Base-by-base conservation (phyloP, 2,329 filamentous ascomycete species). In the Alternaria ethzedia region DNA sequence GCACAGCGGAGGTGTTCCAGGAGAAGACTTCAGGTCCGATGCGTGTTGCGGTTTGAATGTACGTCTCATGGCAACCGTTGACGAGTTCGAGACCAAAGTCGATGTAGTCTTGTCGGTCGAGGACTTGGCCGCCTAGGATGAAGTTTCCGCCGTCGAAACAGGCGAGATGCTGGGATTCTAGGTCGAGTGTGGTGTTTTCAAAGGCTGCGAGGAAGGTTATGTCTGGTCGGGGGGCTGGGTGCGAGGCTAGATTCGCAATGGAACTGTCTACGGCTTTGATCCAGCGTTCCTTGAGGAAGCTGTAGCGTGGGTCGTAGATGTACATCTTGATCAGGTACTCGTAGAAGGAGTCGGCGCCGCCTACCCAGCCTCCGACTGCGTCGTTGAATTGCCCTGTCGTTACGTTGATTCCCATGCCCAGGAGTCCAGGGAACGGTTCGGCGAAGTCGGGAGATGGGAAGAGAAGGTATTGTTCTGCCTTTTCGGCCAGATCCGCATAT, bases 311-410 rank as follows among this genome's bases (percentile, higher is more conserved):
- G 74, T 95, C 90, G 77, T 96, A 96, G 58, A 95, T 80, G 72
- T 90, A 96, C 91, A 96, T 95, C 83, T 97, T 97, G 79, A 97
- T 90, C 30, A 97, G 86, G 73, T 96, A 96, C 80, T 96, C 93
- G 81, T 96, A 97, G 81, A 90, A 96, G 46, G 89, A 92, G 78
- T 96, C 93, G 28, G 86, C 87, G 7, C 91, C 90, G 54, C 90
- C 92, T 43, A 87, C 86, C 93, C 93, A 97, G 47, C 91, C 91
- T 55, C 94, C 93, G 2, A 69, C 73, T 23, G 86, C 86, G 74
- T 95, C 87, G 13, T 86, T 69, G 70, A 96, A 95, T 8, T 83
- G 72, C 20, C 93, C 93, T 4, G 86, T 88, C 2, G 81, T 75
- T 64, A 93, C 85, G 69, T 88, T 83, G 43, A 97, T 85, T 51